Evolutionary conservation across 192 early-diverging fungal genomes (phyloP), one percentile per base, ranked within the genome.

Genomic region (Gaertneriomyces sp.): DNA sequence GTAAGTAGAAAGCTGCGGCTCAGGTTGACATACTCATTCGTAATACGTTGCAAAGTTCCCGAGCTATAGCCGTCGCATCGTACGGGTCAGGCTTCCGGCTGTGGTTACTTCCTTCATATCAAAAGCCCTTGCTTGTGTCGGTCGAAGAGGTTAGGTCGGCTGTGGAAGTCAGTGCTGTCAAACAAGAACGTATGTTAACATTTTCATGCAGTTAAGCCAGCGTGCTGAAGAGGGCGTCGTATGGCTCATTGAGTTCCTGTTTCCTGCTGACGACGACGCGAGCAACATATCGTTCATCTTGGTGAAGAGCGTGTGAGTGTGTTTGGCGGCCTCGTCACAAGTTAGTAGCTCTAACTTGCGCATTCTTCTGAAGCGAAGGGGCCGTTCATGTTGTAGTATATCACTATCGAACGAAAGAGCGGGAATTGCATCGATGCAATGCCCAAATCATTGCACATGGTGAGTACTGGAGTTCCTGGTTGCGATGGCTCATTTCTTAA

Each of bases 11-110:
- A 12, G 14, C 33, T n/a, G 33, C 42, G 2, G 41, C 39, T 8
- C 11, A 53, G 16, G n/a, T 14, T 25, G 41, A 14, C 3, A 58
- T 5, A 14, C 58, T 41, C 5, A 42, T 17, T 41, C 5, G 14
- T 61, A 3, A 10, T 60, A 12, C 5, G 19, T 6, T 14, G 12
- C 17, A 44, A 17, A 72, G 69, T 45, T 63, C 60, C 7, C 74
- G 74, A 44, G 74, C 74, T 5, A 60, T 76, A 39, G 66, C 59
- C 40, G 74, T 72, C 8, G 42, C 58, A 1, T 60, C 74, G 7
- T 41, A 58, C 6, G 17, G 57, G 16, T 14, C 39, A 20, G 41
- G 3, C 3, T 11, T 63, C 7, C 42, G 43, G 33, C 44, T 70
- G 7, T 72, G 64, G 45, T 51, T 33, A 12, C 45, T 33, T 33